Percentiles rank a stretch among this genome's conserved stretches.
Conservation (phyloP, 2,329 filamentous ascomycete species). For the Aplosporella prunicola region DNA sequence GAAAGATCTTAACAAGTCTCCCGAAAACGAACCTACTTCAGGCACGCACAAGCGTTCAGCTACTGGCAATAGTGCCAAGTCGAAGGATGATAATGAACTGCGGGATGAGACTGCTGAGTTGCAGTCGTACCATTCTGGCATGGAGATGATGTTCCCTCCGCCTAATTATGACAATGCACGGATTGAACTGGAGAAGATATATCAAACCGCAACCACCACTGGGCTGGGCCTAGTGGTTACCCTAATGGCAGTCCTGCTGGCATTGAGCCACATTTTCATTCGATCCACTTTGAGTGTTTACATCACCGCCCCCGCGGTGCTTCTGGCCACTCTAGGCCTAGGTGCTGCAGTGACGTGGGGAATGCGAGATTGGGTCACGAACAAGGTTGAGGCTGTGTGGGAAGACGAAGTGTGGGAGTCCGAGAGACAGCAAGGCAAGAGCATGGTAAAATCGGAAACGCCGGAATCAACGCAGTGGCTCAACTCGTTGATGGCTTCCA, state of each 20-base stretch:
- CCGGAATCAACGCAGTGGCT: conserved; percentile 64
- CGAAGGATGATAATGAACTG: conserved; percentile 30
- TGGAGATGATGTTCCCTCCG: conserved; percentile 46
- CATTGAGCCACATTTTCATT: conserved; percentile 11
- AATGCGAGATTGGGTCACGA: conserved; percentile 51
- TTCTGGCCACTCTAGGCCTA: conserved; percentile 16
- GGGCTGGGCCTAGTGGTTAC: conserved; percentile 27
- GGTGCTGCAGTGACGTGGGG: conserved; percentile 32
- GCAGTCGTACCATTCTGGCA: conserved; percentile 19
- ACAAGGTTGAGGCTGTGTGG: conserved; percentile 53
- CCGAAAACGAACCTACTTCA: conserved; percentile 36
- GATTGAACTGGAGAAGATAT: conserved; percentile 36
- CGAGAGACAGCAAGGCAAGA: conserved; percentile 45
- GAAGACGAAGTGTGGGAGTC: conserved; percentile 63
- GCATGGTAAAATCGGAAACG: conserved; percentile 35
- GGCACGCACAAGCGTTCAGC: conserved; percentile 32
- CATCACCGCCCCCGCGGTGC: conserved; percentile 19
- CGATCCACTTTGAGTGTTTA: conserved; percentile 13
- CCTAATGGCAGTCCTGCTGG: conserved; percentile 25
- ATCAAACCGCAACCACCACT: conserved; percentile 35
- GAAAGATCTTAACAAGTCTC: conserved; percentile 45
- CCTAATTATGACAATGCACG: conserved; percentile 39
- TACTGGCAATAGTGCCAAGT: conserved; percentile 35
- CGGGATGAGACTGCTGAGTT: conserved; percentile 31
- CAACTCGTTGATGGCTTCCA: conserved; percentile 55